Conservation (phyloP, 2,329 filamentous ascomycete species). For the Bipolaris bicolor region DNA sequence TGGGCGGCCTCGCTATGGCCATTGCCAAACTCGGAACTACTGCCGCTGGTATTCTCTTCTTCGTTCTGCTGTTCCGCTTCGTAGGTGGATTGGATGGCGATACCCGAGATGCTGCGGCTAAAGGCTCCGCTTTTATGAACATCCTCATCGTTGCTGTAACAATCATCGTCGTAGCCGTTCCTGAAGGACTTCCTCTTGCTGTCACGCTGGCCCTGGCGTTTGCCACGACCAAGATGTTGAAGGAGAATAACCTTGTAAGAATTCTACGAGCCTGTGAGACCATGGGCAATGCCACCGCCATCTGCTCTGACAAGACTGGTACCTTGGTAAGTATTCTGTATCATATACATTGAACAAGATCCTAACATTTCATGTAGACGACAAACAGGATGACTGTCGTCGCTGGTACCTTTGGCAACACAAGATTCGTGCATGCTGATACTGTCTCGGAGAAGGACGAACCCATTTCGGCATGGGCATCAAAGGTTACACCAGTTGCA, state of each 20-base stretch:
- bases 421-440: constrained; percentile 59
- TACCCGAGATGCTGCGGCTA: constrained; percentile 31
- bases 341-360: fast-evolving
- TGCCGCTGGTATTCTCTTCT: no score
- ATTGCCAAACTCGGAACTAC: no score
- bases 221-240: constrained; percentile 45
- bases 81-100: constrained; percentile 40
- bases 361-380: constrained; percentile 26
- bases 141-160: constrained; percentile 53
- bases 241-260: constrained; percentile 46
- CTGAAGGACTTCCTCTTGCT: constrained; percentile 48
- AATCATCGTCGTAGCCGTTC: constrained; percentile 52
- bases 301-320: constrained; percentile 48
- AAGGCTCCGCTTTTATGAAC: constrained; percentile 49
- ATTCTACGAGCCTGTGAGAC: constrained; percentile 44
- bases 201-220: constrained; percentile 47
- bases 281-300: constrained; percentile 46
- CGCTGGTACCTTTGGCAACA: constrained; percentile 46
- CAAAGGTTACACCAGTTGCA: constrained; percentile 52
- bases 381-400: constrained; percentile 53
- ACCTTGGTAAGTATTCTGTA: constrained; percentile 23
- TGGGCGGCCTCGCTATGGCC: no score
- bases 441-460: constrained; percentile 49
- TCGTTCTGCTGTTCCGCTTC: no score
- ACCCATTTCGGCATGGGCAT: constrained; percentile 49